Evolutionary conservation across 306 rosid genomes (phyloP).

Genomic region (Cucumis cinereus): DNA sequence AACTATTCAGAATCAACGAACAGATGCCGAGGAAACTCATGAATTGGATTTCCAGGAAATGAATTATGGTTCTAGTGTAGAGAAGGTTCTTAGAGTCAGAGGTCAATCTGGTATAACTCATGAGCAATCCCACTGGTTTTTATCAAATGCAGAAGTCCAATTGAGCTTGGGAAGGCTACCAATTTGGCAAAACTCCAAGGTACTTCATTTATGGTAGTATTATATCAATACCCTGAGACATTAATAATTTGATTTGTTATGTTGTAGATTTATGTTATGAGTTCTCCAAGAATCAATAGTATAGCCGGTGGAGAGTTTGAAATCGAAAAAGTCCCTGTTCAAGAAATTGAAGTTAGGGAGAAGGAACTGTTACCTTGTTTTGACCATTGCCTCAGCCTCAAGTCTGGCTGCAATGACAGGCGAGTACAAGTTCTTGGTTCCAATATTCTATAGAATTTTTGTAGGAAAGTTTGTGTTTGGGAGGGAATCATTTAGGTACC

Average conservation of each 20-base stretch:
- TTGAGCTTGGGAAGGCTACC: conserved; percentile 53
- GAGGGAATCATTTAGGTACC: not conserved
- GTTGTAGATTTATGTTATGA: conserved; percentile 46
- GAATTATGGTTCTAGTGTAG: conserved; percentile 21
- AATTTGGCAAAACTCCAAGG: conserved; percentile 79
- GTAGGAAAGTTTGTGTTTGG: not conserved
- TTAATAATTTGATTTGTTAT: not conserved
- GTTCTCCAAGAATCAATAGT: conserved; percentile 22
- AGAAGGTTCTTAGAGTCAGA: conserved; percentile 15
- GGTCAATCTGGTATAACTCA: conserved; percentile 27
- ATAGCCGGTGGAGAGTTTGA: conserved; percentile 56
- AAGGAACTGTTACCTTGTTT: conserved; percentile 76
- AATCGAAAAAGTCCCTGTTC: conserved; percentile 51
- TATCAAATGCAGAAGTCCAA: conserved; percentile 89
- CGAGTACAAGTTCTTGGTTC: conserved; percentile 11
- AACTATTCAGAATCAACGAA: conserved; percentile 25
- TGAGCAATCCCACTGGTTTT: conserved; percentile 46
- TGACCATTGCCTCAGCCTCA: conserved; percentile 59
- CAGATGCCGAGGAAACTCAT: conserved; percentile 22
- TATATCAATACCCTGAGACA: not conserved
- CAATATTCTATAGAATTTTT: not conserved
- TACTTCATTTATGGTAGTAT: conserved; percentile 18
- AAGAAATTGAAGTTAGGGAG: conserved; percentile 58
- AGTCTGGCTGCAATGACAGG: conserved; percentile 68
- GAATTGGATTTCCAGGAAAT: conserved; percentile 25